These are phyloP conservation scores for Emergomyces pasteurianus DNA, from an alignment of 2,329 filamentous ascomycete species.

Conservation along the genomic window DNA sequence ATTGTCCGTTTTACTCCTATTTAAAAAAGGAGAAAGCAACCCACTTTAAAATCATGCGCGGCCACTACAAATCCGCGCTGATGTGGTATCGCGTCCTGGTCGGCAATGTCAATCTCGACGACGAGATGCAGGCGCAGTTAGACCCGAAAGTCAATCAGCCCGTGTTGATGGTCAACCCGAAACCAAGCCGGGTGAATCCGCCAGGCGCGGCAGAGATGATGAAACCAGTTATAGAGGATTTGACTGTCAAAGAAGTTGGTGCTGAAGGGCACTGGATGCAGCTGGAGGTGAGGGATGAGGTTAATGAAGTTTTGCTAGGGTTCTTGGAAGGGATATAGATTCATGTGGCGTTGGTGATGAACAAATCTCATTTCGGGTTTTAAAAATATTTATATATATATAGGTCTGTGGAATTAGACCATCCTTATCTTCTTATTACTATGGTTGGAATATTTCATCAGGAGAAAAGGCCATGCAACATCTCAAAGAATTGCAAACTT, in stretches of 20 bases:
- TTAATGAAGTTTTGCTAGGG: conserved; percentile 12
- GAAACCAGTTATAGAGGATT: conserved; percentile 8
- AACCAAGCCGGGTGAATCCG: conserved; percentile 2
- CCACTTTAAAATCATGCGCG: conserved; percentile 14
- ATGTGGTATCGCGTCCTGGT: conserved; percentile 18
- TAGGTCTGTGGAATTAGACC: background rate
- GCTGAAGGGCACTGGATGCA: conserved; percentile 17
- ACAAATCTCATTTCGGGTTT: background rate
- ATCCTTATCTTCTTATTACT: background rate
- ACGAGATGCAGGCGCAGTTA: conserved; percentile 11
- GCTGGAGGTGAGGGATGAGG: conserved; percentile 15
- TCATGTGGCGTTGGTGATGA: background rate
- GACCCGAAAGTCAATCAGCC: conserved; percentile 11
- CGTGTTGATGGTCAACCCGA: conserved; percentile 12
- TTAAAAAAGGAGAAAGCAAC: conserved; percentile 11
- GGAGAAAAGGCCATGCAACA: too few species aligned
- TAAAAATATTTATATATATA: background rate
- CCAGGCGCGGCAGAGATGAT: conserved; percentile 9
- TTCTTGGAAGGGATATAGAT: conserved; percentile 8
- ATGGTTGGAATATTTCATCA: background rate
- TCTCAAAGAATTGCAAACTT: too few species aligned
- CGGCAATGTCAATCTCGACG: conserved; percentile 11
- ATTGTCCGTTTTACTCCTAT: background rate
- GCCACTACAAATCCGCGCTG: conserved; percentile 11
- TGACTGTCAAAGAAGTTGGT: conserved; percentile 12